These are phyloP conservation scores for Globomyces sp. DNA, from an alignment of 371 early-diverging fungal genomes.

Conservation along the genomic window DNA sequence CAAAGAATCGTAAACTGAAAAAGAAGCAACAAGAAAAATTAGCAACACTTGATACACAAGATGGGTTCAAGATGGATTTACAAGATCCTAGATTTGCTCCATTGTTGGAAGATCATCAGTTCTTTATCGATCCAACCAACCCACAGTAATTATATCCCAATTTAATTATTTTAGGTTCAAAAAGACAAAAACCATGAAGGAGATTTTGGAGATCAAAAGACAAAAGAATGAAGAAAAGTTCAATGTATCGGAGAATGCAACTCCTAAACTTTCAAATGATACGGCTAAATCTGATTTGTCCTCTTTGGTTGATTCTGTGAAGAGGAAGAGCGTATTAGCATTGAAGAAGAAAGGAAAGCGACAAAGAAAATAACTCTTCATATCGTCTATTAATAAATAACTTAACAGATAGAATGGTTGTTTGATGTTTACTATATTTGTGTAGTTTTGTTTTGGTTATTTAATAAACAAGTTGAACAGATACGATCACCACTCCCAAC, in stretches of 20 bases:
- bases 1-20: conserved; percentile 46
- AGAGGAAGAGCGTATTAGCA: conserved; percentile 15
- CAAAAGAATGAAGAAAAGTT: conserved; percentile 23
- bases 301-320: conserved; percentile 20
- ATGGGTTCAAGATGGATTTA: conserved; percentile 83
- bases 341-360: neutral
- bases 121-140: conserved; percentile 94
- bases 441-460: too few relatives aligned
- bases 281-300: neutral
- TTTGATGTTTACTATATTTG: too few relatives aligned
- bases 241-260: neutral
- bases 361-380: neutral
- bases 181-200: conserved; percentile 87
- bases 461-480: too few relatives aligned
- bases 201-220: conserved; percentile 72
- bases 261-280: neutral
- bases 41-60: conserved; percentile 52
- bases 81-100: conserved; percentile 85
- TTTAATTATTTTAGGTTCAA: conserved; percentile 61
- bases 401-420: neutral
- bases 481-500: too few relatives aligned
- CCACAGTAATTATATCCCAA: conserved; percentile 55
- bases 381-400: neutral
- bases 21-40: conserved; percentile 46
- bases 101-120: conserved; percentile 77